These are phyloP conservation scores for Anethum foeniculum DNA, from an alignment of 140 eudicot genomes.

Conservation along the genomic window DNA sequence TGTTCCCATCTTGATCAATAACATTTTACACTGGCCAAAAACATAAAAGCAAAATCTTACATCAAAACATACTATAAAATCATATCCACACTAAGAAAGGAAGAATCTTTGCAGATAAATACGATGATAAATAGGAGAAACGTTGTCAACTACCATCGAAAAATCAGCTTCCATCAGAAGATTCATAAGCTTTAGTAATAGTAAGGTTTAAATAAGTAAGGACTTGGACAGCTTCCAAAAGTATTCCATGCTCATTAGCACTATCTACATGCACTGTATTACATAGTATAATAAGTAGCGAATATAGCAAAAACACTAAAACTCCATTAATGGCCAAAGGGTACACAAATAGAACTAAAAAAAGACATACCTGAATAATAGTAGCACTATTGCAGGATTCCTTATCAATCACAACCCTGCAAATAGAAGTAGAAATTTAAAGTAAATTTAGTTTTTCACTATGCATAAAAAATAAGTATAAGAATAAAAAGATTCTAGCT, in stretches of 20 bases:
- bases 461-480: not conserved
- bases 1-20: constrained; percentile 78
- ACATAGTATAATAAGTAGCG: not conserved
- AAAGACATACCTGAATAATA: constrained; percentile 43
- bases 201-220: constrained; percentile 85
- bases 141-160: constrained; percentile 56
- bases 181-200: constrained; percentile 65
- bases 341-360: not conserved
- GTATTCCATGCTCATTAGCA: constrained; percentile 77
- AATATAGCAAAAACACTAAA: not conserved
- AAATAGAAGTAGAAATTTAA: not conserved
- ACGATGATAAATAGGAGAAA: not conserved
- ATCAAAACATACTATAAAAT: not conserved
- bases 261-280: constrained; percentile 64
- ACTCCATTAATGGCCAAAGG: not conserved
- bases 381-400: constrained; percentile 74
- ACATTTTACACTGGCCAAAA: constrained; percentile 31
- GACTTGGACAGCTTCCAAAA: constrained; percentile 78
- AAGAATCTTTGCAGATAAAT: not conserved
- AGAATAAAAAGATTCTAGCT: not conserved
- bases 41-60: not conserved
- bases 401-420: constrained; percentile 68
- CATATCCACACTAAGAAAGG: not conserved
- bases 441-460: not conserved
- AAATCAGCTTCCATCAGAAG: constrained; percentile 96